Conservation (phyloP, 495 filamentous ascomycete genomes). For the Neurospora sp. region DNA sequence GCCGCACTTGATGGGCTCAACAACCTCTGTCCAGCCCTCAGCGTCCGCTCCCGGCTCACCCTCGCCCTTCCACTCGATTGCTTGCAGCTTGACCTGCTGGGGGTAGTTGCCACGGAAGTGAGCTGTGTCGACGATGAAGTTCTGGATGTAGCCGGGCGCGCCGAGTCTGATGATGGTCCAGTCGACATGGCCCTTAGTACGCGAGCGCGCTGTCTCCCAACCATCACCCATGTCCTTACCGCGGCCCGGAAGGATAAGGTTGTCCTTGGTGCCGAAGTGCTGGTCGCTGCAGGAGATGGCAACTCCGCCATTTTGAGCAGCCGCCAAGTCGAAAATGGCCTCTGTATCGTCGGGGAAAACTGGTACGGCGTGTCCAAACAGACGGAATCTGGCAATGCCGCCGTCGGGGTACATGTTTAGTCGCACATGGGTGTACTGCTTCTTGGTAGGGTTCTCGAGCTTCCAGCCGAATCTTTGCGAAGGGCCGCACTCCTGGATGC, state of each 20-base stretch:
- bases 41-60: slow-evolving; percentile 49
- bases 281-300: slow-evolving; percentile 70
- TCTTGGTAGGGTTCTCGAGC: slow-evolving; percentile 45
- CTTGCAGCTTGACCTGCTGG: slow-evolving; percentile 62
- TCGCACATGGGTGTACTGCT: slow-evolving; percentile 74
- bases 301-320: slow-evolving; percentile 71
- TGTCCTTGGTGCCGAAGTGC: slow-evolving; percentile 76
- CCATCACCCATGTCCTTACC: slow-evolving; percentile 91
- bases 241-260: slow-evolving; percentile 74
- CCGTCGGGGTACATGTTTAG: slow-evolving; percentile 90
- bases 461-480: slow-evolving; percentile 71
- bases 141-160: slow-evolving; percentile 55
- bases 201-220: slow-evolving; percentile 81
- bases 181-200: slow-evolving; percentile 69
- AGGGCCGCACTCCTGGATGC: slow-evolving; percentile 61
- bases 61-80: slow-evolving; percentile 43
- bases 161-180: slow-evolving; percentile 79
- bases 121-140: slow-evolving; percentile 75
- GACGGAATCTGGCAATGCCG: slow-evolving; percentile 77
- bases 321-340: slow-evolving; percentile 69
- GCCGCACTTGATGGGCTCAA: slow-evolving; percentile 55
- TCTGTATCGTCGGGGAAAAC: slow-evolving; percentile 53
- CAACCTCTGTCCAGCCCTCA: slow-evolving; percentile 58
- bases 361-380: slow-evolving; percentile 70
- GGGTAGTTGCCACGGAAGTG: slow-evolving; percentile 90